Conservation (phyloP, 305 asterid genomes). For the Solanum hybrid region DNA sequence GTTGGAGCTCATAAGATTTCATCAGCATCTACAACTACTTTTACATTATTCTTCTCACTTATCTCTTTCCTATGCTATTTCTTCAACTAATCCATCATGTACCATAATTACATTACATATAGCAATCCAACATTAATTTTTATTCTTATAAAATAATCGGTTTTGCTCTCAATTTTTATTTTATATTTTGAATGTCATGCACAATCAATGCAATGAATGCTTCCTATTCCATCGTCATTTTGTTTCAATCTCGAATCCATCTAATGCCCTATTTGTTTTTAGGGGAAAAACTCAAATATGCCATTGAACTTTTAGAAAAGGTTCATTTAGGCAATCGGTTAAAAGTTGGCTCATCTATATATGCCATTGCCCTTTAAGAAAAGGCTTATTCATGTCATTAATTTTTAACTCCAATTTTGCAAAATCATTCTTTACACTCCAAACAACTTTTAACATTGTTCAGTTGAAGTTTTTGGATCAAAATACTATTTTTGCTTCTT, state of each 20-base stretch:
- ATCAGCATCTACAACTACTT: conserved; percentile 20
- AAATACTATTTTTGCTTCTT: background rate
- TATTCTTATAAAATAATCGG: background rate
- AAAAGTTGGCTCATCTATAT: too few species aligned
- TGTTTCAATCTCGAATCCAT: background rate
- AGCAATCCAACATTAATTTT: background rate
- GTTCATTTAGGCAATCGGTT: too few species aligned
- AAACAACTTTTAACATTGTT: background rate
- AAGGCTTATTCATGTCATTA: background rate
- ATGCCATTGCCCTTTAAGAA: background rate
- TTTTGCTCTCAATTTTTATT: background rate
- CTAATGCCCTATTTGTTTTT: background rate
- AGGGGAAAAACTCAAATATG: background rate
- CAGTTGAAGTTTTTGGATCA: background rate
- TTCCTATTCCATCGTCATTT: background rate
- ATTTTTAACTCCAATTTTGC: background rate
- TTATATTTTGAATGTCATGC: background rate
- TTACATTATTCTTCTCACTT: conserved; percentile 28
- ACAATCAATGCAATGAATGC: background rate
- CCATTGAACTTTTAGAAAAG: background rate
- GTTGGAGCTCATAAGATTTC: conserved; percentile 48
- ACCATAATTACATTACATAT: background rate
- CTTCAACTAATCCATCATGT: conserved; percentile 19
- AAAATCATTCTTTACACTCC: background rate
- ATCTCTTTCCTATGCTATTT: conserved; percentile 16